Conservation (phyloP, 306 rosid genomes). For the Ormosia emarginata region DNA sequence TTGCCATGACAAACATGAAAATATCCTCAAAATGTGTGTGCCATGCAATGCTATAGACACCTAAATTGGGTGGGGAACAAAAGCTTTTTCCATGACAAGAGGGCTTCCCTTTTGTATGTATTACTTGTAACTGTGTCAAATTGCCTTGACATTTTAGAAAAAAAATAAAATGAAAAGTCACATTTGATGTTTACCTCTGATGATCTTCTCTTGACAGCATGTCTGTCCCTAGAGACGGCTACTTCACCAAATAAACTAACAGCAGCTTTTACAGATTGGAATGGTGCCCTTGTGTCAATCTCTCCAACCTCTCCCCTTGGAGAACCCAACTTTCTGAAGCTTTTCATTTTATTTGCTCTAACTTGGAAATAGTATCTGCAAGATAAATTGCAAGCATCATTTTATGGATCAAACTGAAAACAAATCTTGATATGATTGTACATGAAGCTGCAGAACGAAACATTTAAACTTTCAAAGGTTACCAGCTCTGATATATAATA, state of each 20-base stretch:
- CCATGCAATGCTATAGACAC: not conserved
- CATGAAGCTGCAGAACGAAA: not conserved
- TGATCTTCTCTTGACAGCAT: slow-evolving; percentile 46
- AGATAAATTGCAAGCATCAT: slow-evolving; percentile 16
- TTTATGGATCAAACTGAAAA: not conserved
- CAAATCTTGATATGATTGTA: not conserved
- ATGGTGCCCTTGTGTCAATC: slow-evolving; percentile 86
- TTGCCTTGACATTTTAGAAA: not conserved
- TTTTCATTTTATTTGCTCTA: slow-evolving; percentile 44
- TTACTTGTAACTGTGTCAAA: not conserved
- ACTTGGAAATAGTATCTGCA: slow-evolving; percentile 14
- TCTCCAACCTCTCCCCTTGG: slow-evolving; percentile 83
- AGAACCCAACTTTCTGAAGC: slow-evolving; percentile 32
- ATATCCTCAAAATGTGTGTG: not conserved
- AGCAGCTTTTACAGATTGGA: slow-evolving; percentile 95
- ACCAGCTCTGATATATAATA: not conserved
- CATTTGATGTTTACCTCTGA: slow-evolving; percentile 49
- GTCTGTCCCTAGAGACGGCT: slow-evolving; percentile 46
- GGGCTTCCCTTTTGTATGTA: not conserved
- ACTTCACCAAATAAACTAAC: slow-evolving; percentile 88
- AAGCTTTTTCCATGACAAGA: not conserved
- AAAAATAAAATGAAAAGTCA: not conserved
- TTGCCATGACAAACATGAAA: slow-evolving; percentile 9
- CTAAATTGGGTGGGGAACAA: not conserved
- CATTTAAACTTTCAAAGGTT: not conserved